Base-by-base conservation (phyloP, 352 stramenopile species). In the Blastocystis hominis region DNA sequence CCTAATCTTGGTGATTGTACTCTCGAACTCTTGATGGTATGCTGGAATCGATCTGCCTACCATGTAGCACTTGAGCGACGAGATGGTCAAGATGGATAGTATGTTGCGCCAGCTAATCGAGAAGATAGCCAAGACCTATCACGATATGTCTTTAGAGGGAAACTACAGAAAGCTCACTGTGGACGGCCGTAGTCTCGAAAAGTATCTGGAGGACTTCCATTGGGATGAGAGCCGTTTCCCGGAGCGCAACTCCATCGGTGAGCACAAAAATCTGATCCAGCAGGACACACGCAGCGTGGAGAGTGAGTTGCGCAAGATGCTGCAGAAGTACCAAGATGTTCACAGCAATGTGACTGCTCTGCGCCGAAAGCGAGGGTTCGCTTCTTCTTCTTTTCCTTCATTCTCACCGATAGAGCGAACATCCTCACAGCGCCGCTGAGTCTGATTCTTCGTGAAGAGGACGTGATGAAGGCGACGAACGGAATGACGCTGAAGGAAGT, bases 321-420 rank as follows among this genome's bases (percentile, higher is more conserved):
- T 75, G 7, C 63, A 75, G 63, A 75, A 75, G 63, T 75, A 75
- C n/a, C 63, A 75, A n/a, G 63, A 75, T n/a, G 63, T 75, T 6
- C 63, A 75, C 42, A 24, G 7, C 24, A 75, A 75, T 47, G 13
- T 75, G 63, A 40, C 24, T 17, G 9, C 63, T 13, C 15, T 75
- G 63, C 42, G 47, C 13, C 63, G 63, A 10, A 75, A 75, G 42
- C 63, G 63, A 9, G 63, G 63, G 63, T 75, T 10, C 7, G n/a
- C 5, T 15, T 75, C 24, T 17, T n/a, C 42, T 13, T 20, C 4
- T 6, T 10, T n/a, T n/a, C n/a, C n/a, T n/a, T n/a, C n/a, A n/a
- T n/a, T 6, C 13, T 6, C 47, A 36, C 42, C 0, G 17, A 1
- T 47, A 75, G 63, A 75, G 36, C 63, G 63, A 75, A 75, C 63